Evolutionary conservation across 345 rosid genomes (phyloP).

Genomic region (Nasturtium officinale): DNA sequence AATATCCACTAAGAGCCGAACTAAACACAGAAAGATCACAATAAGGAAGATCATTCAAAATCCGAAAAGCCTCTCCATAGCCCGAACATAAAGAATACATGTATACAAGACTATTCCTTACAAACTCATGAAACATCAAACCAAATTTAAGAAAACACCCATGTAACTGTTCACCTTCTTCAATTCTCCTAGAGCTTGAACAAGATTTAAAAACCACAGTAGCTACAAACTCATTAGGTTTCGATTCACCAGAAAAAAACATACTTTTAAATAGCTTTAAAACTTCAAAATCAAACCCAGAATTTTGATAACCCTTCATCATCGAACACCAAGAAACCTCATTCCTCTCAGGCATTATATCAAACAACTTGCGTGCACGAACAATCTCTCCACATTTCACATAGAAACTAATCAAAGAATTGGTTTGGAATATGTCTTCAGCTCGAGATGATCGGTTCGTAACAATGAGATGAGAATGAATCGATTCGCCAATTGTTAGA

Average conservation of each 20-base stretch:
- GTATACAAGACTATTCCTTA: constrained; percentile 57
- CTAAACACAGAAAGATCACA: constrained; percentile 56
- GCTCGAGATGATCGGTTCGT: constrained; percentile 28
- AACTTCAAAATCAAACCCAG: constrained; percentile 54
- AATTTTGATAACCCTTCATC: constrained; percentile 71
- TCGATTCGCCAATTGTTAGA: constrained; percentile 49
- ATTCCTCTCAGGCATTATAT: constrained; percentile 55
- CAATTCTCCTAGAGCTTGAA: constrained; percentile 45
- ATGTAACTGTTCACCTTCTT: constrained; percentile 72
- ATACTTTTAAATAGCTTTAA: constrained; percentile 58
- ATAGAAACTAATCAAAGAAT: constrained; percentile 60
- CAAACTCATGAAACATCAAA: constrained; percentile 61
- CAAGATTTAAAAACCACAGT: constrained; percentile 65
- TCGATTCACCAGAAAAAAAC: constrained; percentile 42
- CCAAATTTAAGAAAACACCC: constrained; percentile 66
- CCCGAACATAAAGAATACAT: constrained; percentile 57
- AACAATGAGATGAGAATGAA: constrained; percentile 64
- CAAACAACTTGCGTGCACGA: constrained; percentile 66
- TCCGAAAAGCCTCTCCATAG: constrained; percentile 48
- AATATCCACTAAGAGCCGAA: constrained; percentile 62
- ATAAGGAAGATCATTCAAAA: constrained; percentile 49
- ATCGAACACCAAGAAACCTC: constrained; percentile 74
- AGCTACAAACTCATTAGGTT: constrained; percentile 66
- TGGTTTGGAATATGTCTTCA: constrained; percentile 34
- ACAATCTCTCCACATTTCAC: constrained; percentile 52